Evolutionary conservation across 768 basidiomycete species (phyloP).

Genomic region (Naganishia vaughanmartiniae): DNA sequence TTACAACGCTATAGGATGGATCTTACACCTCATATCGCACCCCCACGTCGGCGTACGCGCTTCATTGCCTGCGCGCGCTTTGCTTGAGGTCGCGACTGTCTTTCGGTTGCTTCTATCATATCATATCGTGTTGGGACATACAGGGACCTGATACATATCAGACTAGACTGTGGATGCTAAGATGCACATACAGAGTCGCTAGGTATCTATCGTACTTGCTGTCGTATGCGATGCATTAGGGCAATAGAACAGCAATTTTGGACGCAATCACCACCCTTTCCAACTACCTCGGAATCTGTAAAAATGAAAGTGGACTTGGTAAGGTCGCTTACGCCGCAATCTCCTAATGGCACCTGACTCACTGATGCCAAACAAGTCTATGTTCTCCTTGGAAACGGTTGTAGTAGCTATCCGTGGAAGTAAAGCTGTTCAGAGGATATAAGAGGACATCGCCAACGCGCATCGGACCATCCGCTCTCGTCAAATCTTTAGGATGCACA

Average conservation of each 20-base stretch:
- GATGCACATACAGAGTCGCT: too few species aligned
- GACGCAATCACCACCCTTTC: neutral
- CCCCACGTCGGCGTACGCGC: neutral
- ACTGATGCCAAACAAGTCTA: slow-evolving; percentile 18
- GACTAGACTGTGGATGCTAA: too few species aligned
- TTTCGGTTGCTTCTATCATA: too few species aligned
- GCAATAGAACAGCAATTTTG: too few species aligned
- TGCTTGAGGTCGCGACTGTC: neutral
- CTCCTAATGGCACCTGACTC: neutral
- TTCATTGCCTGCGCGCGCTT: neutral
- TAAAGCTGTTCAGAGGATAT: slow-evolving; percentile 5
- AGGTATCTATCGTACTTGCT: too few species aligned
- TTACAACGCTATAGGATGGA: neutral
- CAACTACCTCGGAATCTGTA: slow-evolving; percentile 11
- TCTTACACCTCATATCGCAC: slow-evolving; percentile 9
- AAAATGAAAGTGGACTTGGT: neutral
- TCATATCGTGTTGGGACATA: too few species aligned
- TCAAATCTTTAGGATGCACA: slow-evolving; percentile 9
- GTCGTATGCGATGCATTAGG: too few species aligned
- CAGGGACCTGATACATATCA: too few species aligned
- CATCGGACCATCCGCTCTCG: neutral
- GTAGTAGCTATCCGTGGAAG: neutral
- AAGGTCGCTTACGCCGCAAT: neutral
- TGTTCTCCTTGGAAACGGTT: slow-evolving; percentile 3
- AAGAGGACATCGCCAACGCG: neutral